Evolutionary conservation across 805 yeast genomes (phyloP), one percentile per base, ranked within the genome.

Genomic region (Saccharomyces paradoxus): DNA sequence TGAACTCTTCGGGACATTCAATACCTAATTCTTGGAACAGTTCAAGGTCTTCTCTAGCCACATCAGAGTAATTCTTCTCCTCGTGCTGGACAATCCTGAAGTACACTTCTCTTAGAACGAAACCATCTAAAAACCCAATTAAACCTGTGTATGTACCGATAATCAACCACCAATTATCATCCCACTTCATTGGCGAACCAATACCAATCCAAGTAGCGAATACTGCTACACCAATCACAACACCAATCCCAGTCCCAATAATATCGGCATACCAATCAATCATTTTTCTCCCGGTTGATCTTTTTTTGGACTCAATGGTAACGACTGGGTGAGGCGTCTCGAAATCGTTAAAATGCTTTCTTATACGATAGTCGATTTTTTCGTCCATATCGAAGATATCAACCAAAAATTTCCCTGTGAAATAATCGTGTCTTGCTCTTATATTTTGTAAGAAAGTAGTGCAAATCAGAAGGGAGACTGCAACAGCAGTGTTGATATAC

Each of bases 141-240:
- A 75, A 63, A 21, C 79, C 79, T 0, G 79, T 73, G 56, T 76
- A 75, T 1, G 79, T 74, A 49, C 79, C 79, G 56, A 74, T 75
- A 46, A 76, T 73, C 46, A 75, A 61, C 78, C 78, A 75, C 79
- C 79, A 75, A 54, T 73, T 65, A 49, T 66, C 69, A 58, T 59
- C 58, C 71, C 72, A 76, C 31, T 60, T 28, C 73, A 75, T 65
- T n/a, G 63, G 53, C 44, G 59, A 50, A 46, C 79, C 79, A 32
- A 74, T 62, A 24, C 63, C 62, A 17, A 74, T 17, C 79, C 79
- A 75, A 22, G 60, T 69, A 13, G 59, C 61, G 52, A 75, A 67
- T 10, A 69, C 78, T 26, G 56, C 57, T 17, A 63, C 41, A 14
- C 74, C 68, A 46, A 75, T 62, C 3, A 66, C 44, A 1, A 74